Evolutionary conservation across 371 early-diverging fungal genomes (phyloP), one percentile per base, ranked within the genome.

Genomic region (Haplosporangium sp.): DNA sequence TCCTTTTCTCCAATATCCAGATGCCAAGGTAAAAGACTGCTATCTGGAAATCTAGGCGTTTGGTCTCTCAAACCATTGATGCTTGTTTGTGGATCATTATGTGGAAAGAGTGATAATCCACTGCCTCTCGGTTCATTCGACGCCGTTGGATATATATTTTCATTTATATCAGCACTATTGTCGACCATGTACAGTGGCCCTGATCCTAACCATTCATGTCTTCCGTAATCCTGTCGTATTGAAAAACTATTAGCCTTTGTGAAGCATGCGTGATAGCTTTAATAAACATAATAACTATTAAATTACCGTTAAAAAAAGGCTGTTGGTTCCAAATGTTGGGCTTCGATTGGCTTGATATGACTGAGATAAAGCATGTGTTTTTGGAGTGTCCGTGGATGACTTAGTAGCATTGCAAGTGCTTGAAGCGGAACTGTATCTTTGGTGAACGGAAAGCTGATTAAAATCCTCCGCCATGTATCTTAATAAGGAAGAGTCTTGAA

Each of bases 261-360:
- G 50, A 50, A 27, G n/a, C 7, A n/a, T 19, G n/a, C 6, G 50
- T 13, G 15, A 4, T 19, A 50, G 6, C 15, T n/a, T 3, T 50
- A n/a, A 15, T 39, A 17, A 8, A 64, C 27, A 42, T 15, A 15
- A 11, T 1, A n/a, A 50, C 50, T 15, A 7, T 50, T 47, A n/a
- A 15, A n/a, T 58, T 63, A 76, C 77, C n/a, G 63, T 67, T 35
- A 63, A 67, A 59, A 71, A 72, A 40, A 76, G 45, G 55, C 77
- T 67, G 17, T 55, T 61, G 34, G 65, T 61, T 10, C 68, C 68
- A 47, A 66, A 64, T 20, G 9, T 53, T 17, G 55, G 9, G 20
- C 57, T 0, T 15, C 15, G 15, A 13, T 56, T 40, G 2, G 6
- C 55, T 11, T 3, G 27, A 2, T 13, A 13, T n/a, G 61, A 57